Evolutionary conservation across 1,139 yeast species (phyloP).

Genomic region (Blastobotrys ciferrii): DNA sequence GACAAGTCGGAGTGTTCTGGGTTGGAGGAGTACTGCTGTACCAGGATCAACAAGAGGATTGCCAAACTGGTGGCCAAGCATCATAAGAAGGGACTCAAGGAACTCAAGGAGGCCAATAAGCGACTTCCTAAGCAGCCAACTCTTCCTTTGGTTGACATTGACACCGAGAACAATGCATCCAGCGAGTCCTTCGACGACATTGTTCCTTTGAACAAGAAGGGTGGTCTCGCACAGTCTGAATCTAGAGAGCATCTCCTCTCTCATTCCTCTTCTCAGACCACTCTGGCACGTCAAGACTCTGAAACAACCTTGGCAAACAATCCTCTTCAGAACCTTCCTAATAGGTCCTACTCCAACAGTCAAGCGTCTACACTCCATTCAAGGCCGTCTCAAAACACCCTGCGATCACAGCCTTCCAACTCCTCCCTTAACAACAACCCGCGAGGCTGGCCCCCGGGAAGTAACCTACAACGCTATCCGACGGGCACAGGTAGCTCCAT

Average conservation of each 20-base stretch:
- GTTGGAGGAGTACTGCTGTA: constrained; percentile 59
- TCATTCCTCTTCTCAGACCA: background rate
- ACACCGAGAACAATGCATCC: constrained; percentile 8
- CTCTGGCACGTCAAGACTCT: background rate
- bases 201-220: constrained; percentile 6
- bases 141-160: constrained; percentile 20
- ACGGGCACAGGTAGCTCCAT: background rate
- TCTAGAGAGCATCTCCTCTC: background rate
- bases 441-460: background rate
- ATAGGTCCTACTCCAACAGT: background rate
- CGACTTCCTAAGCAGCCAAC: constrained; percentile 27
- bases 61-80: constrained; percentile 49
- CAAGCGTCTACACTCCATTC: background rate
- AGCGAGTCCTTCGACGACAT: constrained; percentile 17
- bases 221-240: background rate
- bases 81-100: constrained; percentile 38
- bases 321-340: background rate
- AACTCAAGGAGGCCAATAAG: constrained; percentile 29
- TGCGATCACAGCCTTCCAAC: no score
- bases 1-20: constrained; percentile 37
- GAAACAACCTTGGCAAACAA: background rate
- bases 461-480: background rate
- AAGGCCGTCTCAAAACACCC: no score
- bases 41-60: constrained; percentile 55
- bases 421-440: background rate